These are phyloP conservation scores for Ephemerocybe angulata DNA, from an alignment of 768 basidiomycete species.

Conservation along the genomic window DNA sequence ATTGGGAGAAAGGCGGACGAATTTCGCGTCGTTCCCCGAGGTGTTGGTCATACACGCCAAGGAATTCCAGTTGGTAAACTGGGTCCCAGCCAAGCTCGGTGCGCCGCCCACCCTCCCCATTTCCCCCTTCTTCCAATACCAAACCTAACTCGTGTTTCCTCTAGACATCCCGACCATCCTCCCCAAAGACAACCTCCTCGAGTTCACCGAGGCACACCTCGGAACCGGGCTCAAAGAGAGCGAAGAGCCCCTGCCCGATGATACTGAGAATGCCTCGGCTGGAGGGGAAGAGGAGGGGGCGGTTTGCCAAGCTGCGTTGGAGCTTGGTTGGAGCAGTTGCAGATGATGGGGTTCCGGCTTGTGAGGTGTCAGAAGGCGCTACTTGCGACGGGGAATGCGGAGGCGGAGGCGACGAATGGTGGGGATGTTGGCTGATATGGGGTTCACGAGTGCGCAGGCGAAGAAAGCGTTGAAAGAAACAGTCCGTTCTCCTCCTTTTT, in stretches of 20 bases:
- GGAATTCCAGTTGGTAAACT: conserved; percentile 92
- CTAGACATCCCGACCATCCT: conserved; percentile 83
- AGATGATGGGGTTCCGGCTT: conserved; percentile 88
- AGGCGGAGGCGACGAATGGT: conserved; percentile 80
- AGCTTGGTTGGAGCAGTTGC: conserved; percentile 69
- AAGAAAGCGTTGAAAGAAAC: conserved; percentile 85
- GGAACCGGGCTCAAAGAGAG: conserved; percentile 66
- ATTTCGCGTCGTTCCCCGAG: conserved; percentile 84
- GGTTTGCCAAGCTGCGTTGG: conserved; percentile 66
- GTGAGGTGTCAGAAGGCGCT: conserved; percentile 88
- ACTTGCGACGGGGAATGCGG: conserved; percentile 71
- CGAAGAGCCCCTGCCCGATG: conserved; percentile 69
- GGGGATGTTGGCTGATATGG: conserved; percentile 81
- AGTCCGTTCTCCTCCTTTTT: conserved; percentile 50
- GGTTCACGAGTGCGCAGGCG: conserved; percentile 81
- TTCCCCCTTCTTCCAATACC: not conserved
- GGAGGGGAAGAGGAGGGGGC: not conserved
- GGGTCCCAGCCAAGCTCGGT: conserved; percentile 97
- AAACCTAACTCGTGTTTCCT: conserved; percentile 6
- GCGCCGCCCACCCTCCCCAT: conserved; percentile 17
- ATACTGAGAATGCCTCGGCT: conserved; percentile 30
- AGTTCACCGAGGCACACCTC: conserved; percentile 56
- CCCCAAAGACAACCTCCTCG: conserved; percentile 53
- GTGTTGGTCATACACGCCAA: conserved; percentile 86
- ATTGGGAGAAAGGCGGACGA: conserved; percentile 49